Evolutionary conservation across 2,329 filamentous ascomycete genomes (phyloP).

Genomic region (Arachnomyces sp.): DNA sequence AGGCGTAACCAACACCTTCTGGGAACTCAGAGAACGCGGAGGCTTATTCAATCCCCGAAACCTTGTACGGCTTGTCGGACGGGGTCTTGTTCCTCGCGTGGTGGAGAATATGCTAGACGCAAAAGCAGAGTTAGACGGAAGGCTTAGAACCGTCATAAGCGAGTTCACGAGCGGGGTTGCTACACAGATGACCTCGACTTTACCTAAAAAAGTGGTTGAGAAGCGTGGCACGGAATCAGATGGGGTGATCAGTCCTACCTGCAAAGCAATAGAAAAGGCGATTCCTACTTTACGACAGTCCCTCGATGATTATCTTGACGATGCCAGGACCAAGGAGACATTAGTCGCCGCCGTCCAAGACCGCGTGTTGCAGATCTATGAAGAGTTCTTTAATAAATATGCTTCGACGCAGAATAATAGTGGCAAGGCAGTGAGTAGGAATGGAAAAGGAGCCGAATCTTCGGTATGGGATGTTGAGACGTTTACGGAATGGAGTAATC

Average conservation of each 20-base stretch:
- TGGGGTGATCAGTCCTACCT: constrained; percentile 41
- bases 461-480: constrained; percentile 59
- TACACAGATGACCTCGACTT: constrained; percentile 45
- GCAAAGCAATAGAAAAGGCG: constrained; percentile 51
- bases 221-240: constrained; percentile 31
- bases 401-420: constrained; percentile 33
- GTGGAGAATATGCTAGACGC: constrained; percentile 66
- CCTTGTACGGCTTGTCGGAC: constrained; percentile 52
- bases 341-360: constrained; percentile 60
- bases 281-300: constrained; percentile 49
- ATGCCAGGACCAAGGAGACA: constrained; percentile 58
- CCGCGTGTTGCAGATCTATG: constrained; percentile 55
- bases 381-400: constrained; percentile 55
- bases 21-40: constrained; percentile 58
- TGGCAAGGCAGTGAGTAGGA: constrained; percentile 32
- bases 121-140: constrained; percentile 59
- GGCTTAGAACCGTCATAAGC: constrained; percentile 56
- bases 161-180: constrained; percentile 57
- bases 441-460: constrained; percentile 55
- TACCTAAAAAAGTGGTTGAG: constrained; percentile 31
- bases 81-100: constrained; percentile 55
- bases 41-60: constrained; percentile 59
- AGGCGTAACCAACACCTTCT: constrained; percentile 58
- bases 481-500: constrained; percentile 56
- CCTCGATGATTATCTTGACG: constrained; percentile 57